Base-by-base conservation (phyloP, 2,329 filamentous ascomycete species). In the Pestalotiopsis sp. region DNA sequence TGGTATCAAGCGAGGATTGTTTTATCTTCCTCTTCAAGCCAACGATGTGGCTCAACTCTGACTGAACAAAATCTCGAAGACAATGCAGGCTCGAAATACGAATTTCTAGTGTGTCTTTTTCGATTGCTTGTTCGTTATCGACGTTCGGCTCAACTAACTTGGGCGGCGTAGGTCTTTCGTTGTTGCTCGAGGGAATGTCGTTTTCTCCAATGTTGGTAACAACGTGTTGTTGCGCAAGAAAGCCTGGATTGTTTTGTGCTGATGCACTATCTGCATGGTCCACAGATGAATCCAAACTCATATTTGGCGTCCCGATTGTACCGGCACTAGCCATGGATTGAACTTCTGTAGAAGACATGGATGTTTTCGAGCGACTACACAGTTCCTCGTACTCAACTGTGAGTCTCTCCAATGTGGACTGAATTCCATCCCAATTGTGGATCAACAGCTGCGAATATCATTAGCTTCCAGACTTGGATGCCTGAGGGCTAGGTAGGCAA, bases 41-140 rank as follows among this genome's bases (percentile, higher is more conserved):
- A 6, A 69, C 11, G 23, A 62, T 12, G 25, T 66, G 41, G 57
- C 52, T n/a, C 68, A 69, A 57, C 14, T 69, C 68, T 23, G 52
- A 27, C 20, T 12, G 25, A 40, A 64, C 62, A 40, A 67, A 69
- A 57, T 69, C 65, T 36, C 12, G 9, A 20, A 69, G 38, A 41
- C 52, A 63, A 36, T 52, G 31, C 64, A 69, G 27, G 27, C 67
- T 63, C 4, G 62, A 17, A n/a, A 68, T 23, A 20, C 67, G 67
- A 27, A 49, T 56, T 61, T 61, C n/a, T 3, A 61, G 58, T 9
- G 11, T 36, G 23, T 11, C n/a, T 14, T 36, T 31, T 27, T 27
- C 58, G 17, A n/a, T 5, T 4, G 7, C 57, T 13, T n/a, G 25
- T 7, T 25, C 27, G 14, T 23, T 11, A 36, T 38, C 58, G 5